phyloP scores from a whole-genome alignment of 495 filamentous ascomycete genomes.

The Parachaetomium inaequale region DNA sequence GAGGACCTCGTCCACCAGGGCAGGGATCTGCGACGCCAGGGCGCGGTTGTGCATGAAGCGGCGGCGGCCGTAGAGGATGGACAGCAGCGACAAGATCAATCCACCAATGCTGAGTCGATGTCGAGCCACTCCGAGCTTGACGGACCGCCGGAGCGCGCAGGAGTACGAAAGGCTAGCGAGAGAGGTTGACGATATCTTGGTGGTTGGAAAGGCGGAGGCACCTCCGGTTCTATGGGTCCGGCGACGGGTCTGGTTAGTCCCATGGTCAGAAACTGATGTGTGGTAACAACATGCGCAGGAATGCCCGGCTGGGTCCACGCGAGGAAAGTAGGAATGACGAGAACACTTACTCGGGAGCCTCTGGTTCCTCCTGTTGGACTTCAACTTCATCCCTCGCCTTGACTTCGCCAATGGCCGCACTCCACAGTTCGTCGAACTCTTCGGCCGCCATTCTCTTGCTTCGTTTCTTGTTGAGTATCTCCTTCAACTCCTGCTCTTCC shows the following conservation, averaged over 20 bases:
- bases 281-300: conserved; percentile 8
- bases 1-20: conserved; percentile 74
- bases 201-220: conserved; percentile 55
- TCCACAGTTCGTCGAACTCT: conserved; percentile 93
- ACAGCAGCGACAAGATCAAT: conserved; percentile 53
- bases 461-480: conserved; percentile 65
- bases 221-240: conserved; percentile 65
- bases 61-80: conserved; percentile 55
- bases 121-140: conserved; percentile 88
- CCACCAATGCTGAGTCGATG: conserved; percentile 89
- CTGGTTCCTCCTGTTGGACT: conserved; percentile 53
- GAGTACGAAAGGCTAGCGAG: conserved; percentile 81
- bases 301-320: not conserved
- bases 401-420: conserved; percentile 80
- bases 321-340: conserved; percentile 5
- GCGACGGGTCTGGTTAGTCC: conserved; percentile 75
- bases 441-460: conserved; percentile 73
- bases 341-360: conserved; percentile 58
- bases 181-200: conserved; percentile 64
- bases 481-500: conserved; percentile 71
- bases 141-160: conserved; percentile 84
- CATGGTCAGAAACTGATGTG: conserved; percentile 39
- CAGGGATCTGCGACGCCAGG: conserved; percentile 68
- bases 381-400: conserved; percentile 76
- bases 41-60: conserved; percentile 54